Conservation (phyloP, 78 protist genomes). For the Neovahlkampfia damariscottae region DNA sequence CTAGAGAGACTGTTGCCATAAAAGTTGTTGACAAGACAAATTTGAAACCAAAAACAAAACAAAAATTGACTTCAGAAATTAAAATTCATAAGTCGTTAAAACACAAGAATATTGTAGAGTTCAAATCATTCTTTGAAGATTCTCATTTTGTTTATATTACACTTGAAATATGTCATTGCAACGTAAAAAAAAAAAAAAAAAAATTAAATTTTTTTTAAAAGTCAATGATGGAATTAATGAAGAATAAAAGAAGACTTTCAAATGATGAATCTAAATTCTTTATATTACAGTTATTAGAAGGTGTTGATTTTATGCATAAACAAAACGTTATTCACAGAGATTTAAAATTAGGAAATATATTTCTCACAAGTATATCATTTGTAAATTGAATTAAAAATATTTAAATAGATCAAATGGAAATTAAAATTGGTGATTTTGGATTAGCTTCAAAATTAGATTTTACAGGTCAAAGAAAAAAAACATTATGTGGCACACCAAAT, state of each 20-base stretch:
- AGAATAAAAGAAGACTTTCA: constrained; percentile 37
- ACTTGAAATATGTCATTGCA: constrained; percentile 82
- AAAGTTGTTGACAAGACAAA: constrained; percentile 68
- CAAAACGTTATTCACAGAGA: constrained; percentile 66
- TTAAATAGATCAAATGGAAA: constrained; percentile 32
- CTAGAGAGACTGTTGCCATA: constrained; percentile 59
- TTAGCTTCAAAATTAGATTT: constrained; percentile 69
- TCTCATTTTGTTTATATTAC: constrained; percentile 76
- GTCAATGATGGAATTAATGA: constrained; percentile 65
- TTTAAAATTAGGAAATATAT: constrained; percentile 81
- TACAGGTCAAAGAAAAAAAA: constrained; percentile 79
- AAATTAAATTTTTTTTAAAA: neutral
- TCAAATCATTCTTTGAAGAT: constrained; percentile 75
- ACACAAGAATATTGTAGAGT: constrained; percentile 79
- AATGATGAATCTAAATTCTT: constrained; percentile 53
- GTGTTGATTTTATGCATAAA: constrained; percentile 42
- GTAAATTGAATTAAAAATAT: no score
- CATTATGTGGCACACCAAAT: constrained; percentile 98
- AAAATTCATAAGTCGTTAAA: constrained; percentile 68
- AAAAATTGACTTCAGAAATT: constrained; percentile 79
- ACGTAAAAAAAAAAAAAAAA: constrained; percentile 14
- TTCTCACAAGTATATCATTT: no score
- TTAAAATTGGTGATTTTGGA: constrained; percentile 95
- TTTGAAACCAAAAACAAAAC: constrained; percentile 56
- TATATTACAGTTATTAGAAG: constrained; percentile 43